A percentile compares a stretch with the other conserved stretches of the same genome.
These are phyloP conservation scores for Capsicum baccatum DNA, from an alignment of 257 asterid species.

Conservation along the genomic window DNA sequence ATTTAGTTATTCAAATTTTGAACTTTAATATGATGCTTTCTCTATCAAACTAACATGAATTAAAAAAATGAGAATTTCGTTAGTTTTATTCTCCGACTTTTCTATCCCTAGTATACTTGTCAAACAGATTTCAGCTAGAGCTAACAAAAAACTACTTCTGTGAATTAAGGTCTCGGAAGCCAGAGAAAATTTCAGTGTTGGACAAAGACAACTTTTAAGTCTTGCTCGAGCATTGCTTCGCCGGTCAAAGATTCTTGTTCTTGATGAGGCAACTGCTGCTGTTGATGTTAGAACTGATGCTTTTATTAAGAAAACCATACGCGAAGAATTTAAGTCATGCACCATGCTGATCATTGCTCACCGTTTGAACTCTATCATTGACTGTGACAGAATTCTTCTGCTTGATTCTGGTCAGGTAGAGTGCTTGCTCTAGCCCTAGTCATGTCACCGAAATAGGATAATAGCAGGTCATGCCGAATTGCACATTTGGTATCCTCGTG, in stretches of 20 bases:
- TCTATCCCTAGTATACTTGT: not conserved
- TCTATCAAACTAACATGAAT: not conserved
- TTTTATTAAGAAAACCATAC: constrained; percentile 90
- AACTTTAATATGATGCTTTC: constrained; percentile 1
- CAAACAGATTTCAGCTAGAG: constrained; percentile 4
- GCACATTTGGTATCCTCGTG: not conserved
- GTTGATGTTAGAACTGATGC: constrained; percentile 97
- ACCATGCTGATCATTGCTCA: constrained; percentile 98
- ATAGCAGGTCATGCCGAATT: constrained; percentile 1
- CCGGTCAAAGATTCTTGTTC: constrained; percentile 93
- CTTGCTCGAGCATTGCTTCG: constrained; percentile 97
- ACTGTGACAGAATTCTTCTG: constrained; percentile 78
- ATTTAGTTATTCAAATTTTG: not conserved
- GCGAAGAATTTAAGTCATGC: constrained; percentile 90
- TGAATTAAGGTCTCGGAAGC: constrained; percentile 83
- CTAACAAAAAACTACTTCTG: not conserved
- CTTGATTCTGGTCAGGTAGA: constrained; percentile 91
- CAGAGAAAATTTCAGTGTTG: constrained; percentile 98
- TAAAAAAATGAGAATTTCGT: not conserved
- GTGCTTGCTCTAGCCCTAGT: not conserved
- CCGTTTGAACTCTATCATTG: constrained; percentile 87
- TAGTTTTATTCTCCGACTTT: not conserved
- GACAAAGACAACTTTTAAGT: constrained; percentile 89
- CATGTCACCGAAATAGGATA: not conserved
- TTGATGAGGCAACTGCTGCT: constrained; percentile 99